Base-by-base conservation (phyloP, 495 filamentous ascomycete species). In the Cairneyella variabilis region DNA sequence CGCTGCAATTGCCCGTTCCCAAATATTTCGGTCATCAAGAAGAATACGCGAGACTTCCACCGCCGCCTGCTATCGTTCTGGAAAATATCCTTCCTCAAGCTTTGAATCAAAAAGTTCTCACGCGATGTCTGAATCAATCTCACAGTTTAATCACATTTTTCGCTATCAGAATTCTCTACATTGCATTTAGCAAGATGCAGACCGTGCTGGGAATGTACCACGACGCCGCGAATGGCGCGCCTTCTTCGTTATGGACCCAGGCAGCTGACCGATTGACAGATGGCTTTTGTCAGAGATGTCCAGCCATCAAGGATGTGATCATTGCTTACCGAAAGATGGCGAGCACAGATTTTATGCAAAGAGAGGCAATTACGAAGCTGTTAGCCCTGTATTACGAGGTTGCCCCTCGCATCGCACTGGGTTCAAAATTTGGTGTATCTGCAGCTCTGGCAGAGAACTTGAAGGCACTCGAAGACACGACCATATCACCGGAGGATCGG, bases 31-130 rank as follows among this genome's bases (percentile, higher is more conserved):
- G 88, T 14, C 69, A 71, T 18, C 52, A 44, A 8, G 60, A 66
- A 1, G 56, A 65, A 32, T 75, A 66, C 51, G 78, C 80, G 21
- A 69, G 73, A 5, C 71, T 85, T 16, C 91, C 91, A 25, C 90
- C 91, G 2, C 86, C 90, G 8, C 77, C 80, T 11, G 82, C 83
- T 12, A 73, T 90, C 23, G 76, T 90, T 22, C 76, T 96, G 40
- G 90, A 95, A 65, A 95, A 80, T 63, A 83, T 97, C 43, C 73
- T 99, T 3, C 93, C 93, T n/a, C 78, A 82, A 30, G 88, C 91
- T 1, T 72, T 97, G 20, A 87, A 72, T 16, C 85, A 88, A 53
- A 89, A 89, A 64, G 82, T 79, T 1, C 71, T 96, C 42, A 80
- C 80, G 14, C 80, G 84, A 42, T 96, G 91, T 59, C 64, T 98